A percentile compares a stretch with the other conserved stretches of the same genome.
These are phyloP conservation scores for Chlorophyllum brunneum DNA, from an alignment of 768 basidiomycete species.

Conservation along the genomic window DNA sequence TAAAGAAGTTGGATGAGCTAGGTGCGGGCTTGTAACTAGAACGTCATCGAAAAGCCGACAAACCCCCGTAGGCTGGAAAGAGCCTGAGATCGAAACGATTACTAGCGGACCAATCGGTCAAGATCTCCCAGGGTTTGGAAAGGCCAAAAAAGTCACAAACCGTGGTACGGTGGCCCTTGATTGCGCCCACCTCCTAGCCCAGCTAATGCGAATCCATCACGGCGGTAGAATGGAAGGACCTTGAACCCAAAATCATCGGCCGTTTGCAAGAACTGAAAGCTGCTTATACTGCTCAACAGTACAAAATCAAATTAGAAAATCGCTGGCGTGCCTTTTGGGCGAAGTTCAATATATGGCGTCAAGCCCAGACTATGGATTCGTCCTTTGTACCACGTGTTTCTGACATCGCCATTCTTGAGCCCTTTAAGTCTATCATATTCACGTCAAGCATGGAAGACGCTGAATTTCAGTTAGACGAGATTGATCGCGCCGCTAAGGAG, in stretches of 20 bases:
- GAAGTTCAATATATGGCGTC: not conserved
- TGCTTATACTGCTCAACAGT: not conserved
- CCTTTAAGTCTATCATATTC: slow-evolving; percentile 3
- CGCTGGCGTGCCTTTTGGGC: not conserved
- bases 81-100: not conserved
- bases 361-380: not conserved
- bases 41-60: not conserved
- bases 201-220: no score
- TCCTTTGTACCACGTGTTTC: not conserved
- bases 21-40: not conserved
- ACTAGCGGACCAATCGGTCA: not conserved
- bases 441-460: not conserved
- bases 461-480: not conserved
- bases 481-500: not conserved
- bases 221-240: not conserved
- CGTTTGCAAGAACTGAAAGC: not conserved
- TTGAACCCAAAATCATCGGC: not conserved
- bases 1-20: not conserved
- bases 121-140: not conserved
- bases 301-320: not conserved
- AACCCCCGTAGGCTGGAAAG: not conserved
- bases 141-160: not conserved
- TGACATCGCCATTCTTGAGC: not conserved
- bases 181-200: not conserved
- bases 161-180: not conserved